Percentiles rank a stretch among this genome's conserved stretches.
Conservation (phyloP, 2,329 filamentous ascomycete genomes). For the Thielaviopsis populi region DNA sequence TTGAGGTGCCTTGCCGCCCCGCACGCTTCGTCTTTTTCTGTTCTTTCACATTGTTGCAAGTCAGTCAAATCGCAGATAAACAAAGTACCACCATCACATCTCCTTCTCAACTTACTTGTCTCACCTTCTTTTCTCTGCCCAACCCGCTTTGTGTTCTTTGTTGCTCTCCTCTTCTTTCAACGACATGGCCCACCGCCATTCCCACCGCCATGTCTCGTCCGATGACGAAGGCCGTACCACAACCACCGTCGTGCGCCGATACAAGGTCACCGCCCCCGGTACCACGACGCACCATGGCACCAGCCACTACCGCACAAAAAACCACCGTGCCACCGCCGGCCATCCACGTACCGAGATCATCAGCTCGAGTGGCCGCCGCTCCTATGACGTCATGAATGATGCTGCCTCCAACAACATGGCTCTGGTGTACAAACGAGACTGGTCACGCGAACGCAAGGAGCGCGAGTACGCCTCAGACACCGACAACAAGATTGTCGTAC, state of each 20-base stretch:
- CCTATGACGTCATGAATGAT: slow-evolving; percentile 21
- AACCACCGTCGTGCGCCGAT: slow-evolving; percentile 36
- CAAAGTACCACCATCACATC: not conserved
- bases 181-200: not conserved
- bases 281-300: slow-evolving; percentile 33
- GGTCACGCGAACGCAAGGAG: slow-evolving; percentile 29
- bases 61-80: not conserved
- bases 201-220: slow-evolving; percentile 24
- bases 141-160: not conserved
- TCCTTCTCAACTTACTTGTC: not conserved
- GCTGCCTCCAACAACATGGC: slow-evolving; percentile 20
- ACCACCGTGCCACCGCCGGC: slow-evolving; percentile 20
- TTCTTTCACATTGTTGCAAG: not conserved
- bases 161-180: not conserved
- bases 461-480: slow-evolving; percentile 36
- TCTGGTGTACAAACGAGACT: slow-evolving; percentile 24
- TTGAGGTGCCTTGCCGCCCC: not conserved
- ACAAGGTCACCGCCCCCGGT: slow-evolving; percentile 33
- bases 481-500: slow-evolving; percentile 9
- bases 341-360: slow-evolving; percentile 34
- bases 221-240: slow-evolving; percentile 34
- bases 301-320: slow-evolving; percentile 30
- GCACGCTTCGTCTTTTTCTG: not conserved
- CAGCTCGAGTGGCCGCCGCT: slow-evolving; percentile 30
- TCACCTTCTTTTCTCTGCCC: not conserved